Percentiles rank a stretch among this genome's conserved stretches.
These are phyloP conservation scores for Discostella stelligeroides DNA, from an alignment of 108 stramenopile species.

Conservation along the genomic window DNA sequence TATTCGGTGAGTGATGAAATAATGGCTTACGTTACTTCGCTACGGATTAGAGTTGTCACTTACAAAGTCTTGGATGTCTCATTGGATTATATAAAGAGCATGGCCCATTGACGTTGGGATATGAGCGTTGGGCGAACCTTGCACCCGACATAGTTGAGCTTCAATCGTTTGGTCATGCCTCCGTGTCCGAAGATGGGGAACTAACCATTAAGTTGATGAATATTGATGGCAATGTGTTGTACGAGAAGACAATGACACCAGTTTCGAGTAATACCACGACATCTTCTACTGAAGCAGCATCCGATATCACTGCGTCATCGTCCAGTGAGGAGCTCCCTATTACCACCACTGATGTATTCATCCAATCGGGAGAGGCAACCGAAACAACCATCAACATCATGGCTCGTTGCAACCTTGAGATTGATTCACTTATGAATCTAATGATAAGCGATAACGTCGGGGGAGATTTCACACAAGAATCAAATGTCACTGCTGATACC, in stretches of 20 bases:
- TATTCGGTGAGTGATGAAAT: conserved; percentile 29
- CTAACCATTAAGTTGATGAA: conserved; percentile 46
- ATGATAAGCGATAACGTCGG: conserved; percentile 23
- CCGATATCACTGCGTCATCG: too few relatives aligned
- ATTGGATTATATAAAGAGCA: conserved; percentile 1
- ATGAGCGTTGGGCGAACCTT: conserved; percentile 45
- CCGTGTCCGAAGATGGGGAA: conserved; percentile 37
- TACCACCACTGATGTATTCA: background rate
- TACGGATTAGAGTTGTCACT: background rate
- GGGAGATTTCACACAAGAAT: background rate
- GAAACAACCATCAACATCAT: conserved; percentile 32
- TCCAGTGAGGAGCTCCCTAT: too few relatives aligned
- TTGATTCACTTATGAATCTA: conserved; percentile 27
- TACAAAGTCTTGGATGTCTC: background rate
- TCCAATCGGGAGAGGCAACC: conserved; percentile 40
- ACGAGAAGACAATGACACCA: conserved; percentile 30
- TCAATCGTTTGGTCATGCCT: conserved; percentile 53
- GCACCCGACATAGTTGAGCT: conserved; percentile 31
- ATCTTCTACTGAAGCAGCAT: too few relatives aligned
- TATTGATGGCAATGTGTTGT: conserved; percentile 42
- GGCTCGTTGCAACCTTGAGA: conserved; percentile 49
- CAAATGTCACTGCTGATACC: conserved; percentile 16
- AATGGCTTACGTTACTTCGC: background rate
- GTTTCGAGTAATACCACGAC: background rate
- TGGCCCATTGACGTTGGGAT: conserved; percentile 39